Evolutionary conservation across 768 basidiomycete genomes (phyloP).

Genomic region (Termitomyces sp.): DNA sequence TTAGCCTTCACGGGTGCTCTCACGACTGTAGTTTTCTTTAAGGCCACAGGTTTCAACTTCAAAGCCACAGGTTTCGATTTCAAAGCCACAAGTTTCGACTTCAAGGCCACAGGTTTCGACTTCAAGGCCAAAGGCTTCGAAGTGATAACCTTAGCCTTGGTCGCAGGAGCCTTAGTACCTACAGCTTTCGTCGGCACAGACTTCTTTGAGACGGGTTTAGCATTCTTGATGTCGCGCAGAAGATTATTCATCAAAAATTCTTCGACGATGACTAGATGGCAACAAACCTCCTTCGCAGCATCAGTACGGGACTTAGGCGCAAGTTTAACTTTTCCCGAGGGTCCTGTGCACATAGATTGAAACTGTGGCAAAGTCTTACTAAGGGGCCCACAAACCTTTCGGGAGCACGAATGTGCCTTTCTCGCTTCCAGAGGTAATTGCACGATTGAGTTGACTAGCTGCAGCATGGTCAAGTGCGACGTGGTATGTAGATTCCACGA

Average conservation of each 20-base stretch:
- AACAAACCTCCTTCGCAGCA: conserved; percentile 46
- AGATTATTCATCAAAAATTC: conserved; percentile 3
- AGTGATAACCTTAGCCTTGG: conserved; percentile 19
- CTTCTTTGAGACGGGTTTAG: conserved; percentile 41
- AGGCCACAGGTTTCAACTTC: background rate
- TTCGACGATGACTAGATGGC: background rate
- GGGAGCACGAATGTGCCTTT: conserved; percentile 46
- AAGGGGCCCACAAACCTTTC: conserved; percentile 30
- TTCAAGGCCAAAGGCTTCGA: conserved; percentile 17
- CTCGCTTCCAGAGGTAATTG: conserved; percentile 57
- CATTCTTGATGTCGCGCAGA: conserved; percentile 23
- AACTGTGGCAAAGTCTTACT: conserved; percentile 2
- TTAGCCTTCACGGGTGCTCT: conserved; percentile 22
- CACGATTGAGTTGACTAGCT: conserved; percentile 72
- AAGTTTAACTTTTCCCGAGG: conserved; percentile 33
- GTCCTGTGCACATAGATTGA: conserved; percentile 18
- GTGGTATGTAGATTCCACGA: conserved; percentile 80
- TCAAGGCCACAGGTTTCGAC: background rate
- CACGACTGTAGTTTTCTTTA: conserved; percentile 13
- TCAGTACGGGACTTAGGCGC: conserved; percentile 59
- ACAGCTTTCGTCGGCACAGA: conserved; percentile 16
- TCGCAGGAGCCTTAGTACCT: conserved; percentile 26
- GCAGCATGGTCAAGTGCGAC: conserved; percentile 71
- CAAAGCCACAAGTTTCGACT: too few species aligned
- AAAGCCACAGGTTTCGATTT: background rate